Evolutionary conservation across 177 flowering plant species (phyloP), one percentile per base, ranked within the genome.

Genomic region (Vitis hybrid): DNA sequence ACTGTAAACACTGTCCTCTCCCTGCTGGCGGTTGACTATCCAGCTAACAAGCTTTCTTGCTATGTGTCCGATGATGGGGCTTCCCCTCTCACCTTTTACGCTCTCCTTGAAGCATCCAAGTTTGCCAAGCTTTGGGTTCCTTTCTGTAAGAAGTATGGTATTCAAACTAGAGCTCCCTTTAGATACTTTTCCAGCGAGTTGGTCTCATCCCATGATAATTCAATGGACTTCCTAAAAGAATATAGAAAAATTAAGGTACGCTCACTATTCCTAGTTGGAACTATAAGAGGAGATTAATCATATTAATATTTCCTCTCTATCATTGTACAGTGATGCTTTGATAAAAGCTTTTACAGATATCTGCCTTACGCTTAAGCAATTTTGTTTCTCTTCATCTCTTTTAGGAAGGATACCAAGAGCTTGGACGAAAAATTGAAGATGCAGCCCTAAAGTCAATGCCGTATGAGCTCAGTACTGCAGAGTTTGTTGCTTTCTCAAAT

Each of bases 91-190:
- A 83, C 82, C 69, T 83, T 75, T 67, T 86, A 82, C 62, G 52
- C 89, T 39, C 81, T 88, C 4, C 29, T 72, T 3, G 81, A 86
- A 72, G 82, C 89, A 2, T 55, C 82, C 2, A 70, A 80, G 18
- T 88, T 85, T 62, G 86, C 88, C 16, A 68, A 77, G 73, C 72
- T 72, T 10, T 86, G 92, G 92, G 80, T 86, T 61, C 89, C 92
- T 3, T 88, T 83, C 33, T 88, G 89, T 50, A 86, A 83, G 74
- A 83, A 78, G 73, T 79, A 86, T 19, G 56, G 55, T 3, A 18
- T 88, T 65, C 68, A 60, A 61, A 66, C 78, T 51, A 72, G 92
- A 76, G 88, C 86, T 22, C 26, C 26, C 26, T 22, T 86, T 52
- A 74, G 69, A 16, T 85, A 82, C 68, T 85, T 86, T 45, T 63